These are phyloP conservation scores for Pseudozyma tsukubaensis DNA, from an alignment of 1,284 basidiomycete genomes.

Conservation along the genomic window DNA sequence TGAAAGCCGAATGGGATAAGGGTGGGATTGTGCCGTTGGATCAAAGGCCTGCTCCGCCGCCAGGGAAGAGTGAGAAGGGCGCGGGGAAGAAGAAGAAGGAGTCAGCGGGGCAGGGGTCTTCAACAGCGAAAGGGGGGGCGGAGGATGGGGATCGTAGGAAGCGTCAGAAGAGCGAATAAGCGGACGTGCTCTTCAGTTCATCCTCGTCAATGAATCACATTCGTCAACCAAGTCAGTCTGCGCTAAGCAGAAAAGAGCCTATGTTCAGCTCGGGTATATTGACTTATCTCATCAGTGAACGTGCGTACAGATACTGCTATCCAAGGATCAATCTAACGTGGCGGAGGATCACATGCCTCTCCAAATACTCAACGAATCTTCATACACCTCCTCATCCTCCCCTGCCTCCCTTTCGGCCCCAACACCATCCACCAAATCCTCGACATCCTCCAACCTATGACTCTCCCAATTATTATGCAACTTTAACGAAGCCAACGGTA, in stretches of 20 bases:
- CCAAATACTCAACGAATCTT: constrained; percentile 31
- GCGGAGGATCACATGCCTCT: constrained; percentile 33
- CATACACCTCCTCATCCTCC: not conserved
- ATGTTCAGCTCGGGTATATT: constrained; percentile 17
- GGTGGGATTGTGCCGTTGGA: constrained; percentile 56
- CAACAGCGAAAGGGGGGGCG: not conserved
- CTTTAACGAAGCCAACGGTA: constrained; percentile 22
- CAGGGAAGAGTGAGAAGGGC: constrained; percentile 27
- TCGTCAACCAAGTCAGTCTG: not conserved
- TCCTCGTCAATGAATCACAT: not conserved
- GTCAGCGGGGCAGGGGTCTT: not conserved
- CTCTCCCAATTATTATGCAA: constrained; percentile 23
- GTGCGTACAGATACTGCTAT: constrained; percentile 28
- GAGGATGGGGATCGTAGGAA: constrained; percentile 29
- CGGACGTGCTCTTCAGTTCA: not conserved
- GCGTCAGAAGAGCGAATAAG: constrained; percentile 53
- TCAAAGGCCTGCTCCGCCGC: constrained; percentile 35
- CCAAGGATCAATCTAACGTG: too few relatives aligned
- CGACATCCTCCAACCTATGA: constrained; percentile 10
- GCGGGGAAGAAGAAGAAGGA: constrained; percentile 36
- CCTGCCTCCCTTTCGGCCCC: not conserved
- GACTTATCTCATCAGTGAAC: constrained; percentile 17
- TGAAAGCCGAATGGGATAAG: constrained; percentile 52
- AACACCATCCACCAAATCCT: constrained; percentile 19
- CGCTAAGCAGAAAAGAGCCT: too few relatives aligned